These are phyloP conservation scores for Leccinellum rugosiceps DNA, from an alignment of 768 basidiomycete species.

Conservation along the genomic window DNA sequence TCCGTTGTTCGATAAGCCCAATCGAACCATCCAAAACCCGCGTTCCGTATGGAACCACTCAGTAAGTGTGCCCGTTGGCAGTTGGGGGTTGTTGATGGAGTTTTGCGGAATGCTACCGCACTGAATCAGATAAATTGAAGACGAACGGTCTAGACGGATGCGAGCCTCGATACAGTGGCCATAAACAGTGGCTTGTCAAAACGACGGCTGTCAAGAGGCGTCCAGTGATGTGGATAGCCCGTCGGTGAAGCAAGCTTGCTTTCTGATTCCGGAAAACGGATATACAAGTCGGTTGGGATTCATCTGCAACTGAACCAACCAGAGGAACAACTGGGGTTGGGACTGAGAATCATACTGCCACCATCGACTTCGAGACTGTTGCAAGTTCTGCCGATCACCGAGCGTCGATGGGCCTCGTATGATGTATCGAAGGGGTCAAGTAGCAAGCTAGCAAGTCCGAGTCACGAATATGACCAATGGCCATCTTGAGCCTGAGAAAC, in stretches of 20 bases:
- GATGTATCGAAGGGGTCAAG: background rate
- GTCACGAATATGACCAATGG: background rate
- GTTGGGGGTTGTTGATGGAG: too few relatives aligned
- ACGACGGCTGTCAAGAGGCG: background rate
- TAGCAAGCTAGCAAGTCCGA: too few relatives aligned
- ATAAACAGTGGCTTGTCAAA: background rate
- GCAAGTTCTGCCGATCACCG: background rate
- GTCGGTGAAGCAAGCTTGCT: background rate
- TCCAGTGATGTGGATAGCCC: background rate
- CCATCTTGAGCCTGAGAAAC: background rate
- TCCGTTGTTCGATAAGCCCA: background rate
- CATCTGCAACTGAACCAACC: too few relatives aligned
- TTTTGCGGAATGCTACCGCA: background rate
- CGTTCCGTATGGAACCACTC: background rate
- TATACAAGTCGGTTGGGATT: too few relatives aligned
- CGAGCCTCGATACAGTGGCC: background rate
- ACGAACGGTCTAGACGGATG: background rate
- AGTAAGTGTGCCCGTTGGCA: background rate
- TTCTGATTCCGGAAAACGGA: background rate
- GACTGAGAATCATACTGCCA: too few relatives aligned
- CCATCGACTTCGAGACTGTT: background rate
- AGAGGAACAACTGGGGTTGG: too few relatives aligned
- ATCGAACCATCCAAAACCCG: background rate
- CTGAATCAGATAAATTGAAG: background rate
- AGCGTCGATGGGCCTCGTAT: too few relatives aligned